phyloP scores from a whole-genome alignment of 1,284 basidiomycete genomes.

The Rhodotorula sp. region DNA sequence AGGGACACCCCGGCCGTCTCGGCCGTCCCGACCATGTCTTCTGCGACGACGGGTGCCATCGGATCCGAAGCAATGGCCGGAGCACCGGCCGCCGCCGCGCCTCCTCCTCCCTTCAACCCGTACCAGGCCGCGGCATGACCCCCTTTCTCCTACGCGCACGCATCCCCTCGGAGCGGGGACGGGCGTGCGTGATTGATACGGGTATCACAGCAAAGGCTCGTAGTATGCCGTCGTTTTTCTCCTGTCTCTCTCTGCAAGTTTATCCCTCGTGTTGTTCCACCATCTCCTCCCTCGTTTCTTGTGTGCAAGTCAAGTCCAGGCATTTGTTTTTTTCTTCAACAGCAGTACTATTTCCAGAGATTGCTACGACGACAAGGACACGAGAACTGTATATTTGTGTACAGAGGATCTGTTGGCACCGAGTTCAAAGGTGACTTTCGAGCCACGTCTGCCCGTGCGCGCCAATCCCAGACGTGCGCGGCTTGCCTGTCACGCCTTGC shows the following conservation, averaged over 20 bases:
- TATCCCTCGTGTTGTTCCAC: background rate
- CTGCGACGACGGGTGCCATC: background rate
- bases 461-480: background rate
- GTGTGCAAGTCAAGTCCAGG: background rate
- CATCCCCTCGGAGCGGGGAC: too few relatives aligned
- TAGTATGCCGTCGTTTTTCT: background rate
- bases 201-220: too few relatives aligned
- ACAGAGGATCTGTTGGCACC: too few relatives aligned
- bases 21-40: slow-evolving; percentile 6
- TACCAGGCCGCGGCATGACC: slow-evolving; percentile 1
- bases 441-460: background rate
- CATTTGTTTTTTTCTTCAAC: too few relatives aligned
- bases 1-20: slow-evolving; percentile 11
- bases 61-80: background rate
- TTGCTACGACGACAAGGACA: background rate
- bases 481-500: background rate
- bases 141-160: too few relatives aligned
- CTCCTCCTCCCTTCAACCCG: slow-evolving; percentile 16
- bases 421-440: background rate
- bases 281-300: background rate
- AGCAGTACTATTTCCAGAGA: too few relatives aligned
- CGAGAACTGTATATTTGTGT: too few relatives aligned
- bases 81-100: background rate
- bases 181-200: too few relatives aligned
- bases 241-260: too few relatives aligned